A percentile compares a stretch with the other conserved stretches of the same genome.
Conservation (phyloP, 306 rosid genomes). For the Malus sieversii region DNA sequence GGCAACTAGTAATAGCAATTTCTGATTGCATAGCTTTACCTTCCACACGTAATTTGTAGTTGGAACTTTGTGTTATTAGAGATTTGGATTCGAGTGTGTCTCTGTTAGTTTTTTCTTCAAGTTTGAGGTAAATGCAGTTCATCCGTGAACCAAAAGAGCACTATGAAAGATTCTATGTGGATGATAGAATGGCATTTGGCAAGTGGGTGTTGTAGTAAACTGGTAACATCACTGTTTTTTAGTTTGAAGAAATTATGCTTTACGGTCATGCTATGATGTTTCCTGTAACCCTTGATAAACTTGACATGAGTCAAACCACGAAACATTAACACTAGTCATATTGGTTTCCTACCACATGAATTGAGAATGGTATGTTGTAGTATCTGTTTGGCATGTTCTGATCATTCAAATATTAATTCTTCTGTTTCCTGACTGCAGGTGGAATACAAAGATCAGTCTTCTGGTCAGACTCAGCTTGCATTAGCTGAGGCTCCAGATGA, state of each 20-base stretch:
- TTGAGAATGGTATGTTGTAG: neutral
- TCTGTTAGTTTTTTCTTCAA: neutral
- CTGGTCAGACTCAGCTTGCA: slow-evolving; percentile 62
- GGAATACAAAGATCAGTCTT: slow-evolving; percentile 67
- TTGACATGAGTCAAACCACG: neutral
- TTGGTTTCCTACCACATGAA: neutral
- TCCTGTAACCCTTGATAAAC: neutral
- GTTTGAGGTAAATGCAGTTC: neutral
- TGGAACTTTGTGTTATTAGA: neutral
- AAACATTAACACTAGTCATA: neutral
- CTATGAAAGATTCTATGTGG: neutral
- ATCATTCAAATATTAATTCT: slow-evolving; percentile 11
- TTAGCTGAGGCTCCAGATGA: slow-evolving; percentile 90
- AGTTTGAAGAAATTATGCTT: neutral
- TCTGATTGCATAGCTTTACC: neutral
- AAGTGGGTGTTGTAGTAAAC: neutral
- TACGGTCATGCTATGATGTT: neutral
- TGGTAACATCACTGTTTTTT: neutral
- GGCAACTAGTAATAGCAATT: neutral
- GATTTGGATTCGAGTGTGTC: neutral
- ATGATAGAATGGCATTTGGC: neutral
- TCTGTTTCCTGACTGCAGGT: slow-evolving; percentile 44
- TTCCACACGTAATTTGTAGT: neutral
- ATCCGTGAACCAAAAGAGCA: neutral
- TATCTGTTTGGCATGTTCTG: neutral